Conservation (phyloP, 495 filamentous ascomycete species). For the Letharia columbiana region DNA sequence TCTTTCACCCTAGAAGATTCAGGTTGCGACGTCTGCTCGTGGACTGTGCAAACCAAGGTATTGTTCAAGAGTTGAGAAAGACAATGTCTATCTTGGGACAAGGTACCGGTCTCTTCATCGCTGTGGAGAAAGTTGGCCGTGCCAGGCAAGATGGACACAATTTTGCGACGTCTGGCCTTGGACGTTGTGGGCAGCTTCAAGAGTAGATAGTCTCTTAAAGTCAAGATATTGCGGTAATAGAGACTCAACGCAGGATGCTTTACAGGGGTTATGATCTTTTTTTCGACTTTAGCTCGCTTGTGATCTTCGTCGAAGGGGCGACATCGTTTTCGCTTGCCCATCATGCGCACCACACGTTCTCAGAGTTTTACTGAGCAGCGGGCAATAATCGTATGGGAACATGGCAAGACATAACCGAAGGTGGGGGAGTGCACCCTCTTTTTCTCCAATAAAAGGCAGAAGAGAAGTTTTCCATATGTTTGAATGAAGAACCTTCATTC, state of each 20-base stretch:
- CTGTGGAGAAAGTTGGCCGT: background rate
- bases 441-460: background rate
- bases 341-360: constrained; percentile 3
- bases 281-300: constrained; percentile 7
- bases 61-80: constrained; percentile 43
- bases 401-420: background rate
- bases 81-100: background rate
- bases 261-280: background rate
- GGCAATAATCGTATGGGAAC: too few relatives aligned
- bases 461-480: background rate
- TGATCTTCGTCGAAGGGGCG: background rate
- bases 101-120: background rate
- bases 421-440: background rate
- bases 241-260: constrained; percentile 59
- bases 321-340: constrained; percentile 17
- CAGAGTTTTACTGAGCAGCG: background rate
- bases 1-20: constrained; percentile 43
- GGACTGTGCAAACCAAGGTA: constrained; percentile 52
- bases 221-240: constrained; percentile 62
- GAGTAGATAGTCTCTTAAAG: constrained; percentile 64
- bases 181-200: constrained; percentile 44
- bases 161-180: constrained; percentile 43
- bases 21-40: constrained; percentile 28
- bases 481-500: background rate
- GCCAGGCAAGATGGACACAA: constrained; percentile 30